Conservation (phyloP, 495 filamentous ascomycete species). For the Annulohypoxylon stygium region DNA sequence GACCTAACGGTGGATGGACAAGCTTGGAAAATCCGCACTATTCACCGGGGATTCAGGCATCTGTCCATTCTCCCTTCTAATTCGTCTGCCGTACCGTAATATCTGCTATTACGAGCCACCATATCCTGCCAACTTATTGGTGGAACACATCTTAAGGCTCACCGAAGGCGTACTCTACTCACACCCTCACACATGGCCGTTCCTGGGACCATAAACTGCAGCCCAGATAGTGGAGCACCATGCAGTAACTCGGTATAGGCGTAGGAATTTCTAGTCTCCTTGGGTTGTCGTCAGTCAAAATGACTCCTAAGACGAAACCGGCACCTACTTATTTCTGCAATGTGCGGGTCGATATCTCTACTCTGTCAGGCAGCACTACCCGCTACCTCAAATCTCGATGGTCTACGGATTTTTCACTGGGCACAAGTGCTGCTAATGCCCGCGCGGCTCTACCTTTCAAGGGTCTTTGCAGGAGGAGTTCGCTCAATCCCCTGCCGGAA, state of each 20-base stretch:
- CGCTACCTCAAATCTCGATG: slow-evolving; percentile 31
- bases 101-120: slow-evolving; percentile 27
- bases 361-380: slow-evolving; percentile 43
- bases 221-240: slow-evolving; percentile 46
- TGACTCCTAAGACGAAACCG: slow-evolving; percentile 32
- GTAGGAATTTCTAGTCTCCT: slow-evolving; percentile 33
- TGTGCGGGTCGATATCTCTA: slow-evolving; percentile 36
- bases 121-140: slow-evolving; percentile 36
- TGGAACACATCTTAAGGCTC: slow-evolving; percentile 40
- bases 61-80: slow-evolving; percentile 11
- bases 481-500: slow-evolving; percentile 39
- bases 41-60: slow-evolving; percentile 21
- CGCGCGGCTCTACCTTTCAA: slow-evolving; percentile 40
- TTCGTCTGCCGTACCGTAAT: slow-evolving; percentile 34
- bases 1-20: slow-evolving; percentile 14
- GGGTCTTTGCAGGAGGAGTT: slow-evolving; percentile 40
- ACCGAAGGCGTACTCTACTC: slow-evolving; percentile 45
- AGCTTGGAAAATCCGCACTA: slow-evolving; percentile 12
- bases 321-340: slow-evolving; percentile 25
- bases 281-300: slow-evolving; percentile 17
- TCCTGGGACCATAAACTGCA: slow-evolving; percentile 43
- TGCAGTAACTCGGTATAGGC: slow-evolving; percentile 34
- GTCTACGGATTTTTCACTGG: slow-evolving; percentile 32
- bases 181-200: slow-evolving; percentile 43
- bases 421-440: slow-evolving; percentile 21